phyloP scores from a whole-genome alignment of 2,329 filamentous ascomycete genomes.

The Tolypocladium endophyticum region DNA sequence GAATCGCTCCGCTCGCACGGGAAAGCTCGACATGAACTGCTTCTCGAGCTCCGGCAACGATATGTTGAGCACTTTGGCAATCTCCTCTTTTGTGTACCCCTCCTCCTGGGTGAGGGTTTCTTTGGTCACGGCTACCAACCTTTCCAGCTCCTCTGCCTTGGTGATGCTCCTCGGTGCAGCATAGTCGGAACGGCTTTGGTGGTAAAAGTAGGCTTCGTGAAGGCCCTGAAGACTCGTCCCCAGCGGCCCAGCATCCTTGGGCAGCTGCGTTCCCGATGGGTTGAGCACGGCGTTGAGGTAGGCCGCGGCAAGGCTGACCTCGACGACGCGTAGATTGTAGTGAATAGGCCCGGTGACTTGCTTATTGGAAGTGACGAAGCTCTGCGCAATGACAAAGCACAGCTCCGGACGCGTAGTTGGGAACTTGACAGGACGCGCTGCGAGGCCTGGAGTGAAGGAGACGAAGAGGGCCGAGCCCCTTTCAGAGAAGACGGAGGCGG shows the following conservation, averaged over 20 bases:
- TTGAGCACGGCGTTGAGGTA: slow-evolving; percentile 50
- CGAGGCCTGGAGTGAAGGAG: slow-evolving; percentile 71
- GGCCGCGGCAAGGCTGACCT: slow-evolving; percentile 80
- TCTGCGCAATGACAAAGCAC: slow-evolving; percentile 88
- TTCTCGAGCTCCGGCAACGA: slow-evolving; percentile 61
- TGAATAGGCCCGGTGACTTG: slow-evolving; percentile 85
- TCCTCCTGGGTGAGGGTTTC: slow-evolving; percentile 65
- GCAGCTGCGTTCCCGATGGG: slow-evolving; percentile 49
- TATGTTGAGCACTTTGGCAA: slow-evolving; percentile 61
- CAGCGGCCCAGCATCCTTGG: slow-evolving; percentile 70
- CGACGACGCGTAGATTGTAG: slow-evolving; percentile 95
- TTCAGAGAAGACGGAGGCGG: slow-evolving; percentile 86
- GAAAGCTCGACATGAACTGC: slow-evolving; percentile 78
- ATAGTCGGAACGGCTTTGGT: slow-evolving; percentile 25
- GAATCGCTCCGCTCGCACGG: slow-evolving; percentile 79
- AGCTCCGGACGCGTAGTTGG: slow-evolving; percentile 73
- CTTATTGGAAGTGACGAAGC: slow-evolving; percentile 89
- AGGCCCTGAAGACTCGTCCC: slow-evolving; percentile 78
- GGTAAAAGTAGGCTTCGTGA: slow-evolving; percentile 68
- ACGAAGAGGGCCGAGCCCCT: slow-evolving; percentile 82
- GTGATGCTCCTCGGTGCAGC: slow-evolving; percentile 31
- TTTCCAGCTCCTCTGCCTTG: slow-evolving; percentile 58
- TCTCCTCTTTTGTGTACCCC: slow-evolving; percentile 82
- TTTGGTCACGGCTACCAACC: slow-evolving; percentile 59
- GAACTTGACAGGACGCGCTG: slow-evolving; percentile 68